Conservation (phyloP, 1,284 basidiomycete genomes). For the Gastroboletus turbinatus region DNA sequence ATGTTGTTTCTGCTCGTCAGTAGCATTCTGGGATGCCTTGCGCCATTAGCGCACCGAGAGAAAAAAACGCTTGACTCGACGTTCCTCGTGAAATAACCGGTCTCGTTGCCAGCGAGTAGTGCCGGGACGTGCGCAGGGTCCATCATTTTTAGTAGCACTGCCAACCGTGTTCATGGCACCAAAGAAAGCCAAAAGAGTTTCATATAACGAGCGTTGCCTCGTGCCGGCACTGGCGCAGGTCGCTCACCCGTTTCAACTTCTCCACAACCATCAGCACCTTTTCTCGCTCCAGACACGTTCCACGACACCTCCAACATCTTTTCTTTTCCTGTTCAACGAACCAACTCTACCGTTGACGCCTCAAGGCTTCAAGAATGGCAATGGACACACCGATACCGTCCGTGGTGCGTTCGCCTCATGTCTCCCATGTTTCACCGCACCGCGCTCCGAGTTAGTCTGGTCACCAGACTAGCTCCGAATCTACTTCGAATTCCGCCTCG, state of each 20-base stretch:
- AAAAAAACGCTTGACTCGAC: too few relatives aligned
- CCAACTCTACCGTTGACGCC: background rate
- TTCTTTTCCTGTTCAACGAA: background rate
- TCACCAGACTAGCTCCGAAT: too few relatives aligned
- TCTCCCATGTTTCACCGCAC: conserved; percentile 50
- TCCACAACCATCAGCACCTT: background rate
- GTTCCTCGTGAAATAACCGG: too few relatives aligned
- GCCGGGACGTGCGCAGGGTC: too few relatives aligned
- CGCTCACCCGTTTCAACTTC: background rate
- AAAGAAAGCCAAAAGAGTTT: background rate
- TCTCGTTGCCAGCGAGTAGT: too few relatives aligned
- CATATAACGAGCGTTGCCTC: background rate
- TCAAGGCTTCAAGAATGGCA: background rate
- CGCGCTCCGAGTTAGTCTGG: conserved; percentile 24
- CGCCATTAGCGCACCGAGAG: too few relatives aligned
- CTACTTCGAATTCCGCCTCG: conserved; percentile 19
- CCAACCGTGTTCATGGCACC: too few relatives aligned
- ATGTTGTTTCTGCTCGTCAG: too few relatives aligned
- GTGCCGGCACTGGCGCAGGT: background rate
- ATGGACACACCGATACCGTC: conserved; percentile 58
- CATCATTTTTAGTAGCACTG: too few relatives aligned
- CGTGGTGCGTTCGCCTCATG: conserved; percentile 58
- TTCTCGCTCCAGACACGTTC: background rate
- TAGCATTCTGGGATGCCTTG: too few relatives aligned
- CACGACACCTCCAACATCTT: background rate